These are phyloP conservation scores for Fusarium phyllophilum DNA, from an alignment of 2,329 filamentous ascomycete species.

Conservation along the genomic window DNA sequence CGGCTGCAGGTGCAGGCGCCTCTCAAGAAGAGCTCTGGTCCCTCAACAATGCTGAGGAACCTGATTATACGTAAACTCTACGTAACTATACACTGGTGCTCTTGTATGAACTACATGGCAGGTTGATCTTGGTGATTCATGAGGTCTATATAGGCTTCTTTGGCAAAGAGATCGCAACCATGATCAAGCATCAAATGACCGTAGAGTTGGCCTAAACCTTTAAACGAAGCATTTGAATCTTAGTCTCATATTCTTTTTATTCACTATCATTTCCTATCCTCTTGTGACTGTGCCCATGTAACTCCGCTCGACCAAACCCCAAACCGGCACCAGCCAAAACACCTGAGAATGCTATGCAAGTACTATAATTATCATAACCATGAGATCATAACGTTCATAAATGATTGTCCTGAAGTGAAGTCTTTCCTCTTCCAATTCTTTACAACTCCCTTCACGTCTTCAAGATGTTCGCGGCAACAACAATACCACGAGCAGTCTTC, in stretches of 20 bases:
- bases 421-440: rapidly evolving
- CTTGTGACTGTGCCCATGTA: background rate
- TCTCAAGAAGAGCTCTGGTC: background rate
- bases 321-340: conserved; percentile 1
- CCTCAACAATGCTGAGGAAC: rapidly evolving
- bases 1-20: no score
- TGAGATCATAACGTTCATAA: conserved; percentile 7
- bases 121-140: background rate
- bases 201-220: background rate
- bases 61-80: background rate
- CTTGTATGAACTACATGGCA: background rate
- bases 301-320: background rate
- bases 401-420: conserved; percentile 14
- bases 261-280: background rate
- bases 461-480: conserved; percentile 49
- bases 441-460: conserved; percentile 23
- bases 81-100: background rate
- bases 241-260: background rate
- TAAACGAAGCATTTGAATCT: rapidly evolving
- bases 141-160: rapidly evolving
- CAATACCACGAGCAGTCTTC: conserved; percentile 49
- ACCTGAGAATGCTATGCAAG: background rate
- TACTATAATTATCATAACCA: background rate
- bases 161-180: rapidly evolving
- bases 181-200: background rate